These are phyloP conservation scores for Grammothele lineata DNA, from an alignment of 768 basidiomycete species.

Conservation along the genomic window DNA sequence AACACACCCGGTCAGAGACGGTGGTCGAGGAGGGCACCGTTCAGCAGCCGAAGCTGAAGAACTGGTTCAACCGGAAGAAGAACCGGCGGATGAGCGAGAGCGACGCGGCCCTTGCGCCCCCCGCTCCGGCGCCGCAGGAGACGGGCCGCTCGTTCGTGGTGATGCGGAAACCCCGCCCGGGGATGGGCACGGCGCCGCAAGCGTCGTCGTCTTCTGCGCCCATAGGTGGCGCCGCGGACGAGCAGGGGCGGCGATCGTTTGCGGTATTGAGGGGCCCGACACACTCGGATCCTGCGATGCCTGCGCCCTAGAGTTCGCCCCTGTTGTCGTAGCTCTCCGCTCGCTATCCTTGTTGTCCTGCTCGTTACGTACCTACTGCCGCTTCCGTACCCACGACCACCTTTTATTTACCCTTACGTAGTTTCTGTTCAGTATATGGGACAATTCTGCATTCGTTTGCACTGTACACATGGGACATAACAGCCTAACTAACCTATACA, in stretches of 20 bases:
- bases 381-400: not conserved
- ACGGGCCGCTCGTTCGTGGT: conserved; percentile 33
- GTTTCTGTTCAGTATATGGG: conserved; percentile 3
- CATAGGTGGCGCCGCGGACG: conserved; percentile 1
- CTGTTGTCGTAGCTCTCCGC: not conserved
- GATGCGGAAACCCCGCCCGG: conserved; percentile 24
- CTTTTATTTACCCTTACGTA: not conserved
- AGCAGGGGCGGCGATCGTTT: conserved; percentile 23
- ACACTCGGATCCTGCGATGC: conserved; percentile 18
- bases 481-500: conserved; percentile 15
- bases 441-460: conserved; percentile 7
- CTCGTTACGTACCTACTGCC: not conserved
- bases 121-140: conserved; percentile 1
- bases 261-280: conserved; percentile 25
- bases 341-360: conserved; percentile 1
- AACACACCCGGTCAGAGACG: not conserved
- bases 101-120: conserved; percentile 22
- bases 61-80: conserved; percentile 66
- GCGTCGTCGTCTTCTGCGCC: conserved; percentile 4
- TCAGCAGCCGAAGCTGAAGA: conserved; percentile 60
- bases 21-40: conserved; percentile 20
- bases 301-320: not conserved
- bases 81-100: conserved; percentile 59
- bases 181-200: conserved; percentile 8
- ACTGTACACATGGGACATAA: conserved; percentile 15